Evolutionary conservation across 257 asterid species (phyloP).

Genomic region (Solanum piurae): DNA sequence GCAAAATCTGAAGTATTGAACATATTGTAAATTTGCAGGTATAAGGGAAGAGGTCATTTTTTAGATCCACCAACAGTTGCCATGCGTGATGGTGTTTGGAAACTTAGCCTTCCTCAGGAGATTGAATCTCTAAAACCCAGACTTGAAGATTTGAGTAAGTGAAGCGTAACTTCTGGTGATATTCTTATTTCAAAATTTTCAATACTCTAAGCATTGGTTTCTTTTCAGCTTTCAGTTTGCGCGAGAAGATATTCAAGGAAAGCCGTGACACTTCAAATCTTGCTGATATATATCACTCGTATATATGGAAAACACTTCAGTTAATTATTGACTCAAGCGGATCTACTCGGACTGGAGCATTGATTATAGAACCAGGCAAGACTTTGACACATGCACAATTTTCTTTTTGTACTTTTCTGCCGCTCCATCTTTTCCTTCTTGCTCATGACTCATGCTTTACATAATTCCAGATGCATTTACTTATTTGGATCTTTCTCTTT

Average conservation of each 20-base stretch:
- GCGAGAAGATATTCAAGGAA: conserved; percentile 55
- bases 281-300: conserved; percentile 43
- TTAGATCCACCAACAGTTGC: conserved; percentile 86
- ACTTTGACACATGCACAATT: not conserved
- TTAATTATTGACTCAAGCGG: conserved; percentile 26
- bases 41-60: conserved; percentile 83
- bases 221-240: conserved; percentile 60
- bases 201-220: not conserved
- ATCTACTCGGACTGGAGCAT: conserved; percentile 50
- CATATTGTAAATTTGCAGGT: conserved; percentile 39
- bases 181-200: not conserved
- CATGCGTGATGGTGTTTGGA: conserved; percentile 57
- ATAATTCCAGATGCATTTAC: not conserved
- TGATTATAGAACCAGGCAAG: conserved; percentile 91
- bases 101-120: conserved; percentile 56
- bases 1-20: not conserved
- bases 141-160: conserved; percentile 43
- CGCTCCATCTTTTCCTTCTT: not conserved
- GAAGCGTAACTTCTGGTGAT: conserved; percentile 5
- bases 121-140: conserved; percentile 34
- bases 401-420: not conserved
- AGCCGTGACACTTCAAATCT: conserved; percentile 57
- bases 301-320: conserved; percentile 37
- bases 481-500: not conserved
- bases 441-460: not conserved